These are phyloP conservation scores for Fraxinus latifolia DNA, from an alignment of 305 asterid genomes.

Conservation along the genomic window DNA sequence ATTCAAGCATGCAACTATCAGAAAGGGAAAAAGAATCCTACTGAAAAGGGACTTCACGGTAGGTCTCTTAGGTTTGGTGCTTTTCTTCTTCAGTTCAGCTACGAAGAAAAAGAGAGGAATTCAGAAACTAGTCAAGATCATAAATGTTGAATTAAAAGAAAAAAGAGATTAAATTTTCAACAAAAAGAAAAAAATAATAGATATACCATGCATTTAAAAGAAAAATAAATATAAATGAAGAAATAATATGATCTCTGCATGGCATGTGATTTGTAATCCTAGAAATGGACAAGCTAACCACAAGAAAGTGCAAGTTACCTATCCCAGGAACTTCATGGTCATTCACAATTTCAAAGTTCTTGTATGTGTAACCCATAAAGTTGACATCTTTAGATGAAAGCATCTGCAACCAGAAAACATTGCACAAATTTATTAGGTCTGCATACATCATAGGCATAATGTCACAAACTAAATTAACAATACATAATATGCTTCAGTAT, in stretches of 20 bases:
- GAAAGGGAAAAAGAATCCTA: slow-evolving; percentile 36
- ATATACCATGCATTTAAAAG: background rate
- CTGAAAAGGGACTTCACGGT: slow-evolving; percentile 93
- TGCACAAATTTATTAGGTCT: background rate
- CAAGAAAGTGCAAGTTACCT: slow-evolving; percentile 14
- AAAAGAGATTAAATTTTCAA: background rate
- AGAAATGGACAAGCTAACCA: background rate
- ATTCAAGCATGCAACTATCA: background rate
- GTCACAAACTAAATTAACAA: background rate
- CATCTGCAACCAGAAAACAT: slow-evolving; percentile 55
- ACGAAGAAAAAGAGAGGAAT: slow-evolving; percentile 23
- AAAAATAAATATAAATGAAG: background rate
- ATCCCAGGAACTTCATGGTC: slow-evolving; percentile 84
- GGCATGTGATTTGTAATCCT: background rate
- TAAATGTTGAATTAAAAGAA: background rate
- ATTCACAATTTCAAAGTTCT: slow-evolving; percentile 82
- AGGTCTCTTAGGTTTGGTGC: slow-evolving; percentile 80
- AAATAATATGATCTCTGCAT: background rate
- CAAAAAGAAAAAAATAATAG: background rate
- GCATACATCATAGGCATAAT: background rate
- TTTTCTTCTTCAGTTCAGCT: slow-evolving; percentile 93
- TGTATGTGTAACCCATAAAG: slow-evolving; percentile 88
- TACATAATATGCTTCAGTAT: background rate
- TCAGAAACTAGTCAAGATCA: background rate
- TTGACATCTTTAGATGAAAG: slow-evolving; percentile 86